These are phyloP conservation scores for Spergularia bocconei DNA, from an alignment of 148 eudicot genomes.

Conservation along the genomic window DNA sequence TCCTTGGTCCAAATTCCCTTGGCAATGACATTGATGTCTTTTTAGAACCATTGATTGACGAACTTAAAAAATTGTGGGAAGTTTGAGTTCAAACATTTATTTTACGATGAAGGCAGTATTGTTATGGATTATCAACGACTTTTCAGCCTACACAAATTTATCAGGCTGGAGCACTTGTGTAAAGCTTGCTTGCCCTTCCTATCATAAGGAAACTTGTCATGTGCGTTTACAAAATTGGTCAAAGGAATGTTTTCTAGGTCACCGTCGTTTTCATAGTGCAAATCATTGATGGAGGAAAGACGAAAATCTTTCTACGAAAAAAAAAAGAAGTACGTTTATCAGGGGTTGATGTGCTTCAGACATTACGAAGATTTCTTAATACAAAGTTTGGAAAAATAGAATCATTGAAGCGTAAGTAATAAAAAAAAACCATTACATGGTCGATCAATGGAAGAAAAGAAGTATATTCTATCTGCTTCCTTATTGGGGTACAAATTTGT, in stretches of 20 bases:
- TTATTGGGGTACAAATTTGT: not conserved
- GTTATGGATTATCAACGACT: conserved; percentile 10
- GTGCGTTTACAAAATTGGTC: not conserved
- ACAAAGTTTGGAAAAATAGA: not conserved
- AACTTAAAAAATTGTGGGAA: conserved; percentile 17
- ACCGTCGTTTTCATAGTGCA: not conserved
- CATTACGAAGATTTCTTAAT: not conserved
- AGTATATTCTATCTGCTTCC: not conserved
- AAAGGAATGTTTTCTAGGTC: conserved; percentile 2
- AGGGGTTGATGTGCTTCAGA: not conserved
- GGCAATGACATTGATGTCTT: not conserved
- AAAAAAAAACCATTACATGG: not conserved
- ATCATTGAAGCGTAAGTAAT: too few relatives aligned
- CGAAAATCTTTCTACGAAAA: conserved; percentile 6
- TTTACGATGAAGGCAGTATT: not conserved
- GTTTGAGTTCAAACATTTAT: conserved; percentile 17
- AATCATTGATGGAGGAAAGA: not conserved
- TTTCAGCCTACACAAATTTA: too few relatives aligned
- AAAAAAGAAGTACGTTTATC: not conserved
- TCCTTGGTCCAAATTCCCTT: too few relatives aligned
- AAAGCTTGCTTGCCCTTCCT: too few relatives aligned
- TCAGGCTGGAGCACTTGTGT: too few relatives aligned
- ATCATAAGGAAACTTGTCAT: not conserved
- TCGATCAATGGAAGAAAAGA: conserved; percentile 9
- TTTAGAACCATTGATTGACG: conserved; percentile 8